These are phyloP conservation scores for Nigrospora sphaerica DNA, from an alignment of 2,329 filamentous ascomycete genomes.

Conservation along the genomic window DNA sequence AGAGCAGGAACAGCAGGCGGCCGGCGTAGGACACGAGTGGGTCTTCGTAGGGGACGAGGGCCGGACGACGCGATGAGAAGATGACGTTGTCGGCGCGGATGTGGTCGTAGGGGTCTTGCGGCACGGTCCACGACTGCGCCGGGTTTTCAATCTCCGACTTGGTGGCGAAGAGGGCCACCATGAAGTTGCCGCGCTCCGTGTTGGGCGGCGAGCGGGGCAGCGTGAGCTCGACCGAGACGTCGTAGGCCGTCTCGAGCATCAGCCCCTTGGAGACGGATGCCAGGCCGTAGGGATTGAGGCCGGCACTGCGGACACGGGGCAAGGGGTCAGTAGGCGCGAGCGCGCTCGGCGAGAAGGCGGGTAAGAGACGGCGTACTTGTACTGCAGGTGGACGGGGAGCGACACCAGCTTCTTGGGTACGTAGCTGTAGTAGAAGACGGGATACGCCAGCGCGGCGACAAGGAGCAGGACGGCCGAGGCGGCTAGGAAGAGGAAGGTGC, in stretches of 20 bases:
- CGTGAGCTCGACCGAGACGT: slow-evolving; percentile 67
- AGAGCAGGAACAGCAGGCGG: slow-evolving; percentile 56
- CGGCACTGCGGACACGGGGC: slow-evolving; percentile 26
- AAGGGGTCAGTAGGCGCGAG: not conserved
- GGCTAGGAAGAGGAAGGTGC: slow-evolving; percentile 34
- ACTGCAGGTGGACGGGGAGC: slow-evolving; percentile 49
- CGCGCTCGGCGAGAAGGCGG: not conserved
- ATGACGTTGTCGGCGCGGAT: slow-evolving; percentile 37
- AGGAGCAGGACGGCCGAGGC: slow-evolving; percentile 36
- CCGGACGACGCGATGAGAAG: slow-evolving; percentile 63
- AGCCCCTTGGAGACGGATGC: slow-evolving; percentile 44
- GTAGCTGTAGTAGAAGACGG: slow-evolving; percentile 49
- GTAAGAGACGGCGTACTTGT: slow-evolving; percentile 36
- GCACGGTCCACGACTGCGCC: slow-evolving; percentile 11
- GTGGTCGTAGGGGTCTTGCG: slow-evolving; percentile 21
- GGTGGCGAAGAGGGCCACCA: slow-evolving; percentile 74
- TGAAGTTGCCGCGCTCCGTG: slow-evolving; percentile 79
- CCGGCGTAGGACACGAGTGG: slow-evolving; percentile 56
- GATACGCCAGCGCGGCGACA: slow-evolving; percentile 40
- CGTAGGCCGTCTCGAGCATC: slow-evolving; percentile 72
- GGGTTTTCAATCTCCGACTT: slow-evolving; percentile 31
- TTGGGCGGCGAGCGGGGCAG: slow-evolving; percentile 77
- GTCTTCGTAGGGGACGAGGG: slow-evolving; percentile 74
- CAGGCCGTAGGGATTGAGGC: slow-evolving; percentile 46
- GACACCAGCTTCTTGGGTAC: slow-evolving; percentile 47